Conservation (phyloP, 2,329 filamentous ascomycete genomes). For the Cyphellophora attinorum region DNA sequence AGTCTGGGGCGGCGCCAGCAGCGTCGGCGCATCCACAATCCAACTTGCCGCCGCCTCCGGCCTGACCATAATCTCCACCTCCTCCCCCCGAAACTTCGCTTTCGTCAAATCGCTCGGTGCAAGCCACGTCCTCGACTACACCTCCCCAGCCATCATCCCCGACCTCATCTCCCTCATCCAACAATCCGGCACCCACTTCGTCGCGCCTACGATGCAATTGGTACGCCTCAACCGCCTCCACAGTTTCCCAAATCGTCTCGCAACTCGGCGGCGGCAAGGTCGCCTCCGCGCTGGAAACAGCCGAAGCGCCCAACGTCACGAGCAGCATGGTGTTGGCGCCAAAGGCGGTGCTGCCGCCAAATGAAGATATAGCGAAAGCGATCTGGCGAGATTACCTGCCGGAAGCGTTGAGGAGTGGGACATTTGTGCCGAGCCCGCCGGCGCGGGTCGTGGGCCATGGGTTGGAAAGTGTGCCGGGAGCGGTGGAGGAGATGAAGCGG, state of each 20-base stretch:
- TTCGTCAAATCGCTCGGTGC: constrained; percentile 23
- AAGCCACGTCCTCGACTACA: constrained; percentile 35
- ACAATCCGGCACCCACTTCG: no score
- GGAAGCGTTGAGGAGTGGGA: constrained; percentile 21
- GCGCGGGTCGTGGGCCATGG: constrained; percentile 29
- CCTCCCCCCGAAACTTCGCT: constrained; percentile 21
- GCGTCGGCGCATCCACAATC: constrained; percentile 31
- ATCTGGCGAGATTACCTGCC: constrained; percentile 26
- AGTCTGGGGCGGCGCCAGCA: constrained; percentile 35
- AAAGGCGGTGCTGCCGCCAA: constrained; percentile 6
- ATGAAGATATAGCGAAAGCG: constrained; percentile 20
- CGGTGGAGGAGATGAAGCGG: constrained; percentile 25
- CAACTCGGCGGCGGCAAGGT: constrained; percentile 15
- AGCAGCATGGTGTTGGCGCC: constrained; percentile 12
- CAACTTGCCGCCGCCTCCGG: constrained; percentile 31
- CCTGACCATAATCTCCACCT: constrained; percentile 26
- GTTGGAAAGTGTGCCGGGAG: constrained; percentile 26
- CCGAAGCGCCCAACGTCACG: constrained; percentile 7
- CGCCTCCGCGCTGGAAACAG: constrained; percentile 5
- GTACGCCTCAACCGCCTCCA: constrained; percentile 10
- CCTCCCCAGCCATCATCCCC: constrained; percentile 13
- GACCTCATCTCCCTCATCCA: constrained; percentile 13
- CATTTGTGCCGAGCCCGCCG: constrained; percentile 23
- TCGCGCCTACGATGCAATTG: constrained; percentile 9
- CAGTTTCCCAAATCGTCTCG: constrained; percentile 9